Conservation (phyloP, 1,284 basidiomycete genomes). For the Sporisorium sorghi region DNA sequence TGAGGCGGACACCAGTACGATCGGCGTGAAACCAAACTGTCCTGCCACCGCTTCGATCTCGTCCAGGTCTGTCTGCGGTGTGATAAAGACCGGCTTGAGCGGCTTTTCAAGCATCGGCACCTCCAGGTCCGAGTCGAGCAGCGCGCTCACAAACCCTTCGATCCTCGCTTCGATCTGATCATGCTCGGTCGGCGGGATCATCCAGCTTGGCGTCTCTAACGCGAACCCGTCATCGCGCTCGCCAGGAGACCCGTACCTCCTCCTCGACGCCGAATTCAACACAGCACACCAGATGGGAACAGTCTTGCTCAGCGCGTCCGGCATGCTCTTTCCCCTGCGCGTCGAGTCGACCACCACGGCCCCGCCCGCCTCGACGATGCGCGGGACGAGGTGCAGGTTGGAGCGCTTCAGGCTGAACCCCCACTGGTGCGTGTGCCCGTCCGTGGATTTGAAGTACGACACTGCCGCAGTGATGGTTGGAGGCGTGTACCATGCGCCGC, state of each 20-base stretch:
- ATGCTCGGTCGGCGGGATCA: conserved; percentile 51
- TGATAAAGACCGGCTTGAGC: conserved; percentile 77
- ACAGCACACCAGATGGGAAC: conserved; percentile 96
- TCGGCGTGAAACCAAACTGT: conserved; percentile 73
- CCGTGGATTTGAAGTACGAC: conserved; percentile 97
- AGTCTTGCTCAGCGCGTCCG: conserved; percentile 93
- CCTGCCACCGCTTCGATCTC: neutral
- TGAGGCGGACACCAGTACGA: conserved; percentile 84
- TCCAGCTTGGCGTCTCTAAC: conserved; percentile 56
- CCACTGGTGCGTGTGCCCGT: conserved; percentile 81
- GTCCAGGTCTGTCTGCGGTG: conserved; percentile 37
- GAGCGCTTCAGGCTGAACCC: conserved; percentile 72
- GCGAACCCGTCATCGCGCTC: conserved; percentile 67
- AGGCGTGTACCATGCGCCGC: conserved; percentile 92
- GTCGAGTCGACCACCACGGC: conserved; percentile 92
- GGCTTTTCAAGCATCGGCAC: conserved; percentile 72
- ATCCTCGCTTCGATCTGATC: conserved; percentile 77
- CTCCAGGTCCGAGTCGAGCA: conserved; percentile 72
- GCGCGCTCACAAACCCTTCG: conserved; percentile 76
- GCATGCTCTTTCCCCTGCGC: conserved; percentile 89
- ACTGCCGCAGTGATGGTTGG: conserved; percentile 72
- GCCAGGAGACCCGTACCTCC: conserved; percentile 26
- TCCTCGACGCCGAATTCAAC: conserved; percentile 78
- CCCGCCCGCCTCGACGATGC: conserved; percentile 78
- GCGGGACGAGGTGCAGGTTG: conserved; percentile 82